Evolutionary conservation across 2,329 filamentous ascomycete genomes (phyloP), one percentile per base, ranked within the genome.

Genomic region (Colletotrichum sp.): DNA sequence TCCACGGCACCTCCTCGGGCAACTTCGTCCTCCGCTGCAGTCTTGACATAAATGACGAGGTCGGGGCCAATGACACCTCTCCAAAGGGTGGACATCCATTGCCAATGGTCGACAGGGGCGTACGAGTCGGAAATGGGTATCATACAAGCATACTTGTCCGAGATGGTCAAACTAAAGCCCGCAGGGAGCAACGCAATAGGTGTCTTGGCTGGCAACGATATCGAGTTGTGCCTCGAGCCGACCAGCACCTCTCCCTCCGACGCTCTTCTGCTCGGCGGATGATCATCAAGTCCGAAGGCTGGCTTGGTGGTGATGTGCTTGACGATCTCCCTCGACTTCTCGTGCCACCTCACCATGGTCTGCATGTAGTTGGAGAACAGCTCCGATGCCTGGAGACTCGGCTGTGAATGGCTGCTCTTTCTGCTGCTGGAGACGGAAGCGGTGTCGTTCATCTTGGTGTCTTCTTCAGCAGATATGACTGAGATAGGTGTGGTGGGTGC

Each of bases 41-140:
- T 79, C 80, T 87, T 89, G 21, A 94, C 90, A 80, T 94, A 95
- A 32, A 97, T 88, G 2, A 94, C 94, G 61, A 96, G 86, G 83
- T 99, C 96, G 0, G 96, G 92, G 0, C 94, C 95, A 2, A 96
- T 90, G 70, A 95, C 94, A 12, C 95, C 95, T 12, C 96, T 93
- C 96, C 96, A 99, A 26, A 98, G 90, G 58, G 94, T 96, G 43
- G 96, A 96, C 88, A 97, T 95, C 96, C 96, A 99, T 84, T 98
- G 94, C 96, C 96, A 99, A 85, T 99, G 96, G 80, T 98, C 96
- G n/a, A 94, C 90, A 0, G 94, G 93, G 18, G 92, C 91, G 83
- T 98, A 98, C 8, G 90, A 88, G 81, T 98, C 96, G 21, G 89
- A 87, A 78, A 98, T 95, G 2, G 94, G 93, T 58, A 96, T 92